Base-by-base conservation (phyloP, 1,139 yeast species). In the Blastobotrys ciferrii region DNA sequence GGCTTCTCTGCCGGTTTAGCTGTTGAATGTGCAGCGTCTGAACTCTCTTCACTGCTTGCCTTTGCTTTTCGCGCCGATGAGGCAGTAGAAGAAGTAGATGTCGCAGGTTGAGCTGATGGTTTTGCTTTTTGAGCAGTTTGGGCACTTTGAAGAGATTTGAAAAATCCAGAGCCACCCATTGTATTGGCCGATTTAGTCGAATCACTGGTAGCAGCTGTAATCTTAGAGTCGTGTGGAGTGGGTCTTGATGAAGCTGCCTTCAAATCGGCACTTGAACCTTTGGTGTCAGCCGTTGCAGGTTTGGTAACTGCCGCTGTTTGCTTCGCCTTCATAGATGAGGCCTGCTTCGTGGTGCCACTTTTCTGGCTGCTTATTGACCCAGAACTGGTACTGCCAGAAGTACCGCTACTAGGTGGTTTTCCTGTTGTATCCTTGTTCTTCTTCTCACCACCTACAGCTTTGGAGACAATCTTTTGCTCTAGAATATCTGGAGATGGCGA, bases 111-210 rank as follows among this genome's bases (percentile, higher is more conserved):
- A 3, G 32, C 30, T n/a, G 40, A 19, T 43, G 50, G 38, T 42
- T 49, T 40, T 46, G 52, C 39, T 13, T 36, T 36, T 35, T 45
- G 45, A 6, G 55, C 53, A 15, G 23, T 35, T 40, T 41, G 46
- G 1, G 48, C 49, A 7, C 45, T 42, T 43, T 50, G 53, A 13
- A 58, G 44, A 17, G 56, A 46, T 37, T 56, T 57, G 45, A 57
- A 59, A 32, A 59, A 57, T 6, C 57, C 54, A 13, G 55, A 45
- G 19, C 50, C 53, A 14, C n/a, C n/a, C n/a, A n/a, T n/a, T n/a
- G n/a, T n/a, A n/a, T n/a, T n/a, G n/a, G n/a, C n/a, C n/a, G n/a
- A n/a, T n/a, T n/a, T n/a, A n/a, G 28, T 23, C 17, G 38, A 33
- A 15, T 17, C 15, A 5, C 4, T 7, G 17, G 38, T 13, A 33